Evolutionary conservation across 2,329 filamentous ascomycete species (phyloP), one percentile per base, ranked within the genome.

Genomic region (Fusarium verticillioides): DNA sequence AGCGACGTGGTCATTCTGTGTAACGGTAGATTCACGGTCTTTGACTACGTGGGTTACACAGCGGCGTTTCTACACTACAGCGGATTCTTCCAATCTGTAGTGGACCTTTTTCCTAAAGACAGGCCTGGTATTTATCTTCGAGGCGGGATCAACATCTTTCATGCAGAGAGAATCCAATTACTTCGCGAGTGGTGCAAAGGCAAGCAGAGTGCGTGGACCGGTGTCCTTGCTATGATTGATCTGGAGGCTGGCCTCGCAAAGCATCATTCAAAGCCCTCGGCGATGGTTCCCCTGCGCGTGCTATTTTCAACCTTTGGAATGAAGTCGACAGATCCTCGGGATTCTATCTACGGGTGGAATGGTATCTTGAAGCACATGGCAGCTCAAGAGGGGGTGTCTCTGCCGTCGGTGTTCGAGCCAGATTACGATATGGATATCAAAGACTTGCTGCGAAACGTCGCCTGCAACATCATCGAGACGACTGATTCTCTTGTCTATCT

Each of bases 151-250:
- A 26, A 53, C 5, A 5, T 67, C 10, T 67, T 30, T 15, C 53
- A 61, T 1, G 36, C 53, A 0, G 63, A 67, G 0, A 52, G 64
- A 3, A 44, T 67, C 1, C 52, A 60, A 1, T 18, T 67, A 6
- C 23, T 67, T 6, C 64, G 64, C 1, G 64, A 67, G 1, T 67
- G 64, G 64, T 67, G 64, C 21, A 67, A 66, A 12, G 52, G 52
- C 1, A 28, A 60, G 4, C 30, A 40, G 9, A 66, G 52, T n/a
- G 3, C 18, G 1, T 67, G 64, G 64, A 21, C 21, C 0, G 16
- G 21, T 0, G 46, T 60, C 9, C 16, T 67, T 3, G 9, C 54
- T 0, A 46, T 21, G 9, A 26, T 66, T 1, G 44, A 67, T 4
- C 44, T 67, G 7, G 52, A 66, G 3, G 64, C 46, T 6, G 63